Evolutionary conservation across 1,284 basidiomycete genomes (phyloP).

Genomic region (Cryptococcus deneoformans): DNA sequence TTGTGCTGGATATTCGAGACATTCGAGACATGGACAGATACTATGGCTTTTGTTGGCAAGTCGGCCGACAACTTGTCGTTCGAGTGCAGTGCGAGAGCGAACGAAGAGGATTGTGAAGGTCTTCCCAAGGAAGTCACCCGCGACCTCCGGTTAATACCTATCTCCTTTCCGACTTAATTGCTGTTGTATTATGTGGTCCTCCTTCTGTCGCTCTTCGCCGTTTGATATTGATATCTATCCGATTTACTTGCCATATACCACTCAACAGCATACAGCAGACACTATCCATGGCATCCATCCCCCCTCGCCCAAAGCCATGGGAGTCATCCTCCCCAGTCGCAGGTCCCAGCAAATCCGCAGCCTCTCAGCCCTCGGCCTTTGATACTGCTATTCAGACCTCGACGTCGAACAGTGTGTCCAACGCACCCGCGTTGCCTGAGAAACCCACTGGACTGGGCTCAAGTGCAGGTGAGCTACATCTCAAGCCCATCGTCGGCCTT

Average conservation of each 20-base stretch:
- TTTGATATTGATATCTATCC: no score
- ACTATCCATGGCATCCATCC: conserved; percentile 30
- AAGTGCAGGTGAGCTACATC: not conserved
- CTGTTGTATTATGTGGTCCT: not conserved
- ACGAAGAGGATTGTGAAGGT: no score
- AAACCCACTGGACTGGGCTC: conserved; percentile 30
- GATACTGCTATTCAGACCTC: conserved; percentile 28
- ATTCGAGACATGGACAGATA: no score
- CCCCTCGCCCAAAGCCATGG: conserved; percentile 45
- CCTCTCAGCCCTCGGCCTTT: conserved; percentile 14
- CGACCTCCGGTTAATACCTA: not conserved
- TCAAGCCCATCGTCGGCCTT: no score
- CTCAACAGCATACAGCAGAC: no score
- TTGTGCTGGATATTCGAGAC: no score
- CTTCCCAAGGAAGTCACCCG: no score
- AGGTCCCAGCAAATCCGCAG: not conserved
- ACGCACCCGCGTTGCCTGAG: conserved; percentile 39
- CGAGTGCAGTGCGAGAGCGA: no score
- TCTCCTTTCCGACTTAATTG: not conserved
- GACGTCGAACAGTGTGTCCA: conserved; percentile 7
- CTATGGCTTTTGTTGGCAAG: no score
- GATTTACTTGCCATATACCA: not conserved
- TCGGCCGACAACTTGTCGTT: no score
- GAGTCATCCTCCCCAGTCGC: conserved; percentile 16
- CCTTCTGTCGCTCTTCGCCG: no score